phyloP scores from a whole-genome alignment of 2,329 filamentous ascomycete genomes.

The Paraphaeosphaeria sporulosa region DNA sequence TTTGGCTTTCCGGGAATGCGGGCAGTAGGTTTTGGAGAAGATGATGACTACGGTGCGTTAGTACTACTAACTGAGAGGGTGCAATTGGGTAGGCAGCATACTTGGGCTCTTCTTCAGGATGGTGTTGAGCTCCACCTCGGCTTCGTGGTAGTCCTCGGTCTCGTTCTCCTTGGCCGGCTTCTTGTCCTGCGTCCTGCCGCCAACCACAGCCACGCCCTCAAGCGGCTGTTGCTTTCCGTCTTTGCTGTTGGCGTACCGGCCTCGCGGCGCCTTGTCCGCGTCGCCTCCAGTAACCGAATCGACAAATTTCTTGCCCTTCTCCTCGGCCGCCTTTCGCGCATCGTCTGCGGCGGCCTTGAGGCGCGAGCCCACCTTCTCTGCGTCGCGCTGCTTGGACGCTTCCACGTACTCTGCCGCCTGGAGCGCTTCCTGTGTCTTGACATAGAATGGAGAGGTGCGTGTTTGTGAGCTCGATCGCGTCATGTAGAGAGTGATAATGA shows the following conservation, averaged over 20 bases:
- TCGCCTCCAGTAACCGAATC: conserved; percentile 41
- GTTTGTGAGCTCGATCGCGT: conserved; percentile 66
- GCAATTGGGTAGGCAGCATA: conserved; percentile 52
- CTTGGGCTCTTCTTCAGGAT: conserved; percentile 87
- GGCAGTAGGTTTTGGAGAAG: conserved; percentile 95
- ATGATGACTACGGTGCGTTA: conserved; percentile 74
- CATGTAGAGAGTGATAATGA: conserved; percentile 77
- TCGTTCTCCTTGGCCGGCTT: conserved; percentile 54
- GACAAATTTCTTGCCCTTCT: conserved; percentile 64
- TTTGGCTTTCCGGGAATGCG: conserved; percentile 85
- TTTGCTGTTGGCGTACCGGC: conserved; percentile 53
- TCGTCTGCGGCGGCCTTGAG: conserved; percentile 73
- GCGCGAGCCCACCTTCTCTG: conserved; percentile 65
- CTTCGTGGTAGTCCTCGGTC: conserved; percentile 67
- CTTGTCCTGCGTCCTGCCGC: conserved; percentile 52
- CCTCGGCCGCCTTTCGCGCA: conserved; percentile 72
- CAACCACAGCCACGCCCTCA: conserved; percentile 54
- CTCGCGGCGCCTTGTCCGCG: conserved; percentile 61
- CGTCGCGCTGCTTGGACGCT: conserved; percentile 56
- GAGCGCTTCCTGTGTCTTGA: conserved; percentile 63
- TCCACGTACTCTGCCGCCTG: conserved; percentile 46
- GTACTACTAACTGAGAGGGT: background rate
- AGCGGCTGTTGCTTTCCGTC: conserved; percentile 46
- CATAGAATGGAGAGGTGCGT: conserved; percentile 64
- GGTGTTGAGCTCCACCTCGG: conserved; percentile 74